Conservation (phyloP, 1,284 basidiomycete species). For the Boletus smithii region DNA sequence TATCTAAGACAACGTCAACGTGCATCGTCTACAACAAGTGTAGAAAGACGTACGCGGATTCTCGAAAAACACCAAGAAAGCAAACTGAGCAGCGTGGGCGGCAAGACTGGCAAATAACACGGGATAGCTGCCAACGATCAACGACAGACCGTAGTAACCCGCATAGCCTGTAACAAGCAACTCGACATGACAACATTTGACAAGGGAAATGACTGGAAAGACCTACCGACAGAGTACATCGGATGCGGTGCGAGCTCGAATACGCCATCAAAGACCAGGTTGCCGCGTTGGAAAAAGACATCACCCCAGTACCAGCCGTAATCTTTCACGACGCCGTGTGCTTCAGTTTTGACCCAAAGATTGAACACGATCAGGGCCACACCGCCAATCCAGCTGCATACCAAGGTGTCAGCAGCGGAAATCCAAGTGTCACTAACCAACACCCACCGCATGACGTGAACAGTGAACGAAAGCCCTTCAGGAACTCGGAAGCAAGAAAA, state of each 20-base stretch:
- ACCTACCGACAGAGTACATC: conserved; percentile 89
- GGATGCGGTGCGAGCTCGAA: conserved; percentile 91
- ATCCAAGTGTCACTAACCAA: background rate
- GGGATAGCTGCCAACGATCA: conserved; percentile 84
- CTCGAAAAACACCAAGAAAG: conserved; percentile 95
- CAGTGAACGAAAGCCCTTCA: conserved; percentile 65
- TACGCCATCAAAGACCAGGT: conserved; percentile 95
- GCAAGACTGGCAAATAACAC: conserved; percentile 91
- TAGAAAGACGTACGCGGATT: conserved; percentile 76
- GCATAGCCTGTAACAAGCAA: conserved; percentile 71
- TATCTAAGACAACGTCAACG: conserved; percentile 56
- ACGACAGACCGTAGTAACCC: conserved; percentile 94
- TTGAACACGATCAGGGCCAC: conserved; percentile 89
- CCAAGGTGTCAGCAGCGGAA: conserved; percentile 6
- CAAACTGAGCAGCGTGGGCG: conserved; percentile 93
- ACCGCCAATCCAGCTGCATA: conserved; percentile 79
- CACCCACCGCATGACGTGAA: conserved; percentile 74
- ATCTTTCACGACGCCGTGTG: conserved; percentile 93
- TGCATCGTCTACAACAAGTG: background rate
- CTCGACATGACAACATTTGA: background rate
- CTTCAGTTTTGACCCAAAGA: conserved; percentile 97
- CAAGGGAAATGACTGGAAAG: background rate
- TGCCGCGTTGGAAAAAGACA: conserved; percentile 90
- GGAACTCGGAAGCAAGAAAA: conserved; percentile 87
- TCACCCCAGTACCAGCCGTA: conserved; percentile 99